Percentiles rank a stretch among this genome's conserved stretches.
Evolutionary conservation across 2,329 filamentous ascomycete species (phyloP).

Genomic region (Aspergillus persii): DNA sequence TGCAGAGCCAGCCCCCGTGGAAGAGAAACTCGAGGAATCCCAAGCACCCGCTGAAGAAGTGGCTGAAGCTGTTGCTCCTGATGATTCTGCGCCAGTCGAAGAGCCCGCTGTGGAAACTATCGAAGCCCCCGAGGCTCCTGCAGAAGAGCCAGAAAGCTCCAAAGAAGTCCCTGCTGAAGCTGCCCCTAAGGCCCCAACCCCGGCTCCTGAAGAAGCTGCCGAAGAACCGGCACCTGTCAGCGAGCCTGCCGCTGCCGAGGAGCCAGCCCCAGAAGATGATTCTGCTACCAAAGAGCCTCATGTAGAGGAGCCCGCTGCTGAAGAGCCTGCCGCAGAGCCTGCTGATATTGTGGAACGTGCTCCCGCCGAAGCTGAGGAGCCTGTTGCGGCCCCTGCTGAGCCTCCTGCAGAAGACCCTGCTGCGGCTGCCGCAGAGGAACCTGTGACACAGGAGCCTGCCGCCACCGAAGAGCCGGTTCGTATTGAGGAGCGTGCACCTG

Average conservation of each 20-base stretch:
- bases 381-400: background rate
- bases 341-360: background rate
- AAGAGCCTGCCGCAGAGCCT: conserved; percentile 15
- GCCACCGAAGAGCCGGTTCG: background rate
- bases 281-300: conserved; percentile 7
- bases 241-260: conserved; percentile 14
- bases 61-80: conserved; percentile 14
- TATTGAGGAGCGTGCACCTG: conserved; percentile 6
- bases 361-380: conserved; percentile 2
- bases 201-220: conserved; percentile 1
- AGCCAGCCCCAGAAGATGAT: conserved; percentile 8
- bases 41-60: conserved; percentile 5
- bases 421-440: conserved; percentile 3
- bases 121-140: conserved; percentile 13
- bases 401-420: conserved; percentile 4
- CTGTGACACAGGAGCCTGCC: background rate
- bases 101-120: conserved; percentile 10
- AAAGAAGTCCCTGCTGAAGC: conserved; percentile 13
- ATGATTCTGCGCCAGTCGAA: conserved; percentile 14
- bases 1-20: conserved; percentile 6
- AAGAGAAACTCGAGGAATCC: conserved; percentile 3
- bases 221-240: conserved; percentile 6
- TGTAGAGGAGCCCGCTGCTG: conserved; percentile 12
- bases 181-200: conserved; percentile 8
- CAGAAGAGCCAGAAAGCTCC: conserved; percentile 10